phyloP scores from a whole-genome alignment of 345 rosid species.

The Populus deltoides region DNA sequence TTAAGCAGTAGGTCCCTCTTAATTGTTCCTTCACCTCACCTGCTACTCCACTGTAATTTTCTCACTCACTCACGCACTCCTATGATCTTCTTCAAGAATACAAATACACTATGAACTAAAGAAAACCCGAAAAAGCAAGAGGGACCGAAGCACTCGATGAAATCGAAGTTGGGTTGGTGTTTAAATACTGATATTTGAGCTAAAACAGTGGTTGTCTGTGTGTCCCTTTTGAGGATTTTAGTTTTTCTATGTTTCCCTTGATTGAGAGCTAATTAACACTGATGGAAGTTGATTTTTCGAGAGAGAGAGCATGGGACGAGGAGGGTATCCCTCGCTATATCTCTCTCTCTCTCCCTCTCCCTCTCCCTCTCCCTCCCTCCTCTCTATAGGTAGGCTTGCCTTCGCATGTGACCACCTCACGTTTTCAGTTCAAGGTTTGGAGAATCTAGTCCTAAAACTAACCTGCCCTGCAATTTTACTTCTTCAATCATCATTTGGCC shows the following conservation, averaged over 20 bases:
- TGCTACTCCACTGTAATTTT: constrained; percentile 25
- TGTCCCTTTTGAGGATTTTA: background rate
- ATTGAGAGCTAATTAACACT: background rate
- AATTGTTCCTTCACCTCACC: constrained; percentile 38
- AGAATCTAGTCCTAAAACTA: background rate
- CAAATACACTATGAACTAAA: constrained; percentile 1
- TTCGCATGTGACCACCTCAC: constrained; percentile 29
- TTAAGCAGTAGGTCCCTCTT: constrained; percentile 70
- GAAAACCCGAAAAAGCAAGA: constrained; percentile 19
- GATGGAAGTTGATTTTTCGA: background rate
- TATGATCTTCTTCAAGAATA: constrained; percentile 9
- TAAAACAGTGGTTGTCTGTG: background rate
- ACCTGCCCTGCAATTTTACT: background rate
- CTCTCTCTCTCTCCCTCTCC: background rate
- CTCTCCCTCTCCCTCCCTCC: background rate
- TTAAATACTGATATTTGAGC: constrained; percentile 9
- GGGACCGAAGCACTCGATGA: constrained; percentile 29
- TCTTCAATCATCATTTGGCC: no score
- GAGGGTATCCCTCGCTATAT: background rate
- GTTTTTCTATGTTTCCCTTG: background rate
- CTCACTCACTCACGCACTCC: background rate
- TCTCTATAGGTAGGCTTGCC: background rate
- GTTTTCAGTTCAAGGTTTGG: background rate
- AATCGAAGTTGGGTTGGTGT: constrained; percentile 29
- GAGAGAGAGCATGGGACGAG: constrained; percentile 16